Conservation (phyloP, 805 yeast species). For the Nematodospora valgi region DNA sequence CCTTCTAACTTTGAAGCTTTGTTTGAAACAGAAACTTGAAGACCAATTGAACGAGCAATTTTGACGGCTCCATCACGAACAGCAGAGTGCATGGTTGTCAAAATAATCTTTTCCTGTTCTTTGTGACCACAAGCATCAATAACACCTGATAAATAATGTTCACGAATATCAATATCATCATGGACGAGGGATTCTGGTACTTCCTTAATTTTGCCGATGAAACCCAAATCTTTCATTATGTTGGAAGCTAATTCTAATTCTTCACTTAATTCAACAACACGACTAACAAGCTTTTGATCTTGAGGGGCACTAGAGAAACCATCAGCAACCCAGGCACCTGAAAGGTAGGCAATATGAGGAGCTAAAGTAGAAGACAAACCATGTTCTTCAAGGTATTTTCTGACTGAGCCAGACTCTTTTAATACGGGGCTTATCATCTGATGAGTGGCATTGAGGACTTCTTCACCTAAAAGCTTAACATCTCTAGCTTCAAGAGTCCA, state of each 20-base stretch:
- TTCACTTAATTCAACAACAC: too few species aligned
- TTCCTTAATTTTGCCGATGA: too few species aligned
- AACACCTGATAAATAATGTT: constrained; percentile 43
- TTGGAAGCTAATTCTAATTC: too few species aligned
- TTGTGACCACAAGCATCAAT: constrained; percentile 39
- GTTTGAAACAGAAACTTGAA: constrained; percentile 28
- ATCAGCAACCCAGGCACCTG: constrained; percentile 41
- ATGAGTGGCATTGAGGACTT: constrained; percentile 26
- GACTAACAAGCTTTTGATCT: too few species aligned
- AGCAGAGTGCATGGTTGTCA: constrained; percentile 26
- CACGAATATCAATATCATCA: constrained; percentile 40
- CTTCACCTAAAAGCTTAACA: constrained; percentile 20
- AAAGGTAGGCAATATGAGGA: constrained; percentile 32
- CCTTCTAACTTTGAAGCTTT: constrained; percentile 13
- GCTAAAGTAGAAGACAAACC: constrained; percentile 17
- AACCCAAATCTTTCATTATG: too few species aligned
- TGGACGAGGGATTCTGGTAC: constrained; percentile 30
- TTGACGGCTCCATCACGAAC: constrained; percentile 33
- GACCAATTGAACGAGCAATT: constrained; percentile 44
- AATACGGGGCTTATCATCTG: constrained; percentile 35
- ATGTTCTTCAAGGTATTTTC: constrained; percentile 17
- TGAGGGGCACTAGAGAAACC: constrained; percentile 26
- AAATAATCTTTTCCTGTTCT: constrained; percentile 11
- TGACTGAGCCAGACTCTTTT: constrained; percentile 28
- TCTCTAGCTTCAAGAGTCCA: constrained; percentile 42